Conservation (phyloP, 1,284 basidiomycete species). For the Exobasidium rhododendri region DNA sequence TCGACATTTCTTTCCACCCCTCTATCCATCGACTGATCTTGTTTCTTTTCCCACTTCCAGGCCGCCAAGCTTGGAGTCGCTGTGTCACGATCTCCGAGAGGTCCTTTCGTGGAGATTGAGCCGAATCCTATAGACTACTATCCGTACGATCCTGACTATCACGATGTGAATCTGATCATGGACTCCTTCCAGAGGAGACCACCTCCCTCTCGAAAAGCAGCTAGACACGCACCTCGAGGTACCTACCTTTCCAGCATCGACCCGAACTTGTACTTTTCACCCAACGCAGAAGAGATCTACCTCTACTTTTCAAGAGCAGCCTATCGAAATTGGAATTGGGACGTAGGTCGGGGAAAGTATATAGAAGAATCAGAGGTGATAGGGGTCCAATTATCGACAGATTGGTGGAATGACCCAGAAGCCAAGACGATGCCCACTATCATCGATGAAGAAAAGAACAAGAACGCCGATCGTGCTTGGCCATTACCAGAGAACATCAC, state of each 20-base stretch:
- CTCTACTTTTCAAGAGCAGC: constrained; percentile 16
- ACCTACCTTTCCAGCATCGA: constrained; percentile 15
- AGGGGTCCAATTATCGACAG: background rate
- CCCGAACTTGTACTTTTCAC: constrained; percentile 13
- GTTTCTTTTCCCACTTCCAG: background rate
- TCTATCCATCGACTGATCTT: too few species aligned
- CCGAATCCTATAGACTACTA: constrained; percentile 10
- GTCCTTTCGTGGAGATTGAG: constrained; percentile 14
- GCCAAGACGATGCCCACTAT: constrained; percentile 12
- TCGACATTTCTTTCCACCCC: too few species aligned
- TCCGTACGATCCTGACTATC: constrained; percentile 11
- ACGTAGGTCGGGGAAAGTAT: constrained; percentile 13
- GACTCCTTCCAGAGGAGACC: constrained; percentile 5
- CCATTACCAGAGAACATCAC: constrained; percentile 11
- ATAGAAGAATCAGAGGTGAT: constrained; percentile 17
- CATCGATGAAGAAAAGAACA: constrained; percentile 7
- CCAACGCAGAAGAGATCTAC: constrained; percentile 15
- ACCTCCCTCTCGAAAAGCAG: constrained; percentile 6
- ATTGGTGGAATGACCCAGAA: constrained; percentile 15
- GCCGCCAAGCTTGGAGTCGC: constrained; percentile 12
- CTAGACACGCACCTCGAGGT: constrained; percentile 13
- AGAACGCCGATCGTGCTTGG: background rate
- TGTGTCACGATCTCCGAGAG: constrained; percentile 8
- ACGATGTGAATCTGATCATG: constrained; percentile 18
- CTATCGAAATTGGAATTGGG: constrained; percentile 17